Percentiles rank a stretch among this genome's conserved stretches.
Conservation (phyloP, 2,329 filamentous ascomycete genomes). For the Juglanconis sp. region DNA sequence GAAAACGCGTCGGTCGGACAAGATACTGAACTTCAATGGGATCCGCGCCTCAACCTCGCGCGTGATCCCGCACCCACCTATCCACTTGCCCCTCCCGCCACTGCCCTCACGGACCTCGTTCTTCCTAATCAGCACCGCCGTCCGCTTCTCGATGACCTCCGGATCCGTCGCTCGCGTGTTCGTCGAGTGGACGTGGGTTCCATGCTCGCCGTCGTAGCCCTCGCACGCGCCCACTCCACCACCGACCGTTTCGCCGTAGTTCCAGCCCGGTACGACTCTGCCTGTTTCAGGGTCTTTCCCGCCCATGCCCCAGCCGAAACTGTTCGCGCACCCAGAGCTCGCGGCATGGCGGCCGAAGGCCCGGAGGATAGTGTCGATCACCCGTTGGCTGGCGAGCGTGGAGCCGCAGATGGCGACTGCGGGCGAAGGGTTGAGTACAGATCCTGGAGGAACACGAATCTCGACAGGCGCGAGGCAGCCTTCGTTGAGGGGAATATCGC, state of each 20-base stretch:
- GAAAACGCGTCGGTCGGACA: constrained; percentile 32
- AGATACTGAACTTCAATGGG: constrained; percentile 32
- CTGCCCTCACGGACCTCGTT: constrained; percentile 26
- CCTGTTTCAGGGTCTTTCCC: constrained; percentile 19
- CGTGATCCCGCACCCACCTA: constrained; percentile 30
- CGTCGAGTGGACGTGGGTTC: constrained; percentile 27
- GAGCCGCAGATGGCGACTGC: constrained; percentile 23
- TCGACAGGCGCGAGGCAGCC: constrained; percentile 32
- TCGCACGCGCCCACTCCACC: constrained; percentile 30
- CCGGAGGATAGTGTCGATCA: constrained; percentile 19
- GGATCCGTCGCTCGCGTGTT: constrained; percentile 29
- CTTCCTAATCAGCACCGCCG: constrained; percentile 29
- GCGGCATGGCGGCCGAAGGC: constrained; percentile 21
- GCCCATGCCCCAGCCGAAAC: constrained; percentile 21
- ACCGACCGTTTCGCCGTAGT: constrained; percentile 30
- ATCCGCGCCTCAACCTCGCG: constrained; percentile 32
- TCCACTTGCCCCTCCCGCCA: constrained; percentile 27
- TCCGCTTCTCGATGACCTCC: constrained; percentile 32
- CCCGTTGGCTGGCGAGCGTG: constrained; percentile 16
- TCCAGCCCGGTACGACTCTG: constrained; percentile 21
- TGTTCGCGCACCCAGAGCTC: constrained; percentile 19
- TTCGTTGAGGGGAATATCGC: constrained; percentile 35
- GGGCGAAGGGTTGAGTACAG: constrained; percentile 31
- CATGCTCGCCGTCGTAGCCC: constrained; percentile 26
- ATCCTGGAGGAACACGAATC: constrained; percentile 29